These are phyloP conservation scores for Multifurca ochricompacta DNA, from an alignment of 768 basidiomycete species.

Conservation along the genomic window DNA sequence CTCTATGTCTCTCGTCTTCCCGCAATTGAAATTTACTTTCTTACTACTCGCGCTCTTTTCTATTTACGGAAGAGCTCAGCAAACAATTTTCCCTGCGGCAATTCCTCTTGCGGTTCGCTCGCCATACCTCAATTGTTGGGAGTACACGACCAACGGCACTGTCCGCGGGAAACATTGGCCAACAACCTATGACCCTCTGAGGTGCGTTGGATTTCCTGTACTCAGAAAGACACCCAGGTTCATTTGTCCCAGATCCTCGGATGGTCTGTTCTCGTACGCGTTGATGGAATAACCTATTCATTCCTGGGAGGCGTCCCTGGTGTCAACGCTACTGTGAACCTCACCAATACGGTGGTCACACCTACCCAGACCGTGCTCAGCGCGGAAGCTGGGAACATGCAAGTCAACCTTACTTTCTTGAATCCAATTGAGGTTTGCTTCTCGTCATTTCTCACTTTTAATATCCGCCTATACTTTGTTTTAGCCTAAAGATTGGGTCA, in stretches of 20 bases:
- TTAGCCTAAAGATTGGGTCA: conserved; percentile 31
- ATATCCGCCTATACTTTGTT: not conserved
- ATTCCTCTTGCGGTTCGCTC: conserved; percentile 26
- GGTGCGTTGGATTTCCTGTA: not conserved
- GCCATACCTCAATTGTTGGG: conserved; percentile 25
- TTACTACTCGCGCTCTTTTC: not conserved
- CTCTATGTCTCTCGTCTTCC: not conserved
- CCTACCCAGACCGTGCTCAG: conserved; percentile 31
- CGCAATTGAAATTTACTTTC: not conserved
- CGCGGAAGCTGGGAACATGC: conserved; percentile 30
- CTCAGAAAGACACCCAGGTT: not conserved
- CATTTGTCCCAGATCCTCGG: conserved; percentile 4
- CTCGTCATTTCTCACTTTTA: not conserved
- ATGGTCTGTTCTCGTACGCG: conserved; percentile 9
- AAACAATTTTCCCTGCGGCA: conserved; percentile 21
- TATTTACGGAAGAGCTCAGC: not conserved
- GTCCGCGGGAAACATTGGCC: conserved; percentile 19
- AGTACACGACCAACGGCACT: not conserved
- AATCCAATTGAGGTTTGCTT: conserved; percentile 33
- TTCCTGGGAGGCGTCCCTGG: conserved; percentile 12
- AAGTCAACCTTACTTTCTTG: conserved; percentile 32
- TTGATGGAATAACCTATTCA: conserved; percentile 17
- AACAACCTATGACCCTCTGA: conserved; percentile 5
- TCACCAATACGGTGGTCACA: conserved; percentile 27
- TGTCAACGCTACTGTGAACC: conserved; percentile 12